Evolutionary conservation across 1,139 yeast genomes (phyloP), one percentile per base, ranked within the genome.

Genomic region (Debaryomyces robertsiae): DNA sequence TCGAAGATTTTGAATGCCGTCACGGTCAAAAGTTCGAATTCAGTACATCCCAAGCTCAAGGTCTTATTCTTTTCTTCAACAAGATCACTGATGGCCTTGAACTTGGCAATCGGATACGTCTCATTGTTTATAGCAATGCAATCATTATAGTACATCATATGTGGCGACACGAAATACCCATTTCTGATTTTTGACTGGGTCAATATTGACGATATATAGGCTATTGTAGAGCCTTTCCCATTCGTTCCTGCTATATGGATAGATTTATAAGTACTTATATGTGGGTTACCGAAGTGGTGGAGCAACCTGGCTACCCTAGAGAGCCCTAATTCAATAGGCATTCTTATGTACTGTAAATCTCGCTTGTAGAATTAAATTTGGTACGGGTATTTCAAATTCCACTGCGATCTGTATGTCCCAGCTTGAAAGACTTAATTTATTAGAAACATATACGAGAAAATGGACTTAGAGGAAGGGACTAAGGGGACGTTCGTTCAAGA

Each of bases 201-300:
- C 14, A 88, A 63, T 6, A 84, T 71, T 17, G 89, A 77, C 3
- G 90, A 73, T 6, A 90, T 49, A 56, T 88, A 89, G 0, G 96
- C 82, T 44, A 94, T 80, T 0, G 90, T 88, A 0, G 96, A 88
- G 0, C 98, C 98, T 56, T 91, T 91, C 0, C 98, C 98, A 57
- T 91, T 91, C 4, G 97, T 91, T 0, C 98, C 98, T 0, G 96
- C 96, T 9, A 91, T 74, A 57, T 91, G 97, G 5, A 91, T 66
- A 1, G 90, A 79, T 47, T 79, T 77, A 58, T 79, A 79, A 2
- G 63, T 47, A 24, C 47, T 51, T 13, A 60, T 56, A 35, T 88
- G 95, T 0, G 96, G 96, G 52, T 79, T 76, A 0, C 89, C 89
- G 25, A 89, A 62, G 36, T 68, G 64, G 3, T 59, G 50, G n/a